These are phyloP conservation scores for Melampsora larici-populina DNA, from an alignment of 1,284 basidiomycete genomes.

Conservation along the genomic window DNA sequence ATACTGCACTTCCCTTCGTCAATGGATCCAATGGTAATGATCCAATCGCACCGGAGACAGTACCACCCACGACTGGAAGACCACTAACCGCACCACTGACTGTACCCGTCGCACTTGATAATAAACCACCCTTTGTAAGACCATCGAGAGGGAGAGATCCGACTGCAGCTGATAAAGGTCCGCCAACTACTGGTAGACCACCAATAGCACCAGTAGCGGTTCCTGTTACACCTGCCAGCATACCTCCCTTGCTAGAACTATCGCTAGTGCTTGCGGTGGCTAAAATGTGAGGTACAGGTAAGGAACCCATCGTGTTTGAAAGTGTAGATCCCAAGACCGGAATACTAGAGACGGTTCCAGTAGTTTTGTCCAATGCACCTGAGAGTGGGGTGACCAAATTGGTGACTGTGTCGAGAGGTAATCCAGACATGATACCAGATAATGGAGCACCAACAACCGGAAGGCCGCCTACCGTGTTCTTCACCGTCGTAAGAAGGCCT, in stretches of 20 bases:
- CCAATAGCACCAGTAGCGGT: not conserved
- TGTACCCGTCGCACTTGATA: not conserved
- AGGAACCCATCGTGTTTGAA: not conserved
- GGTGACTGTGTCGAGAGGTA: not conserved
- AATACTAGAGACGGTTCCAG: not conserved
- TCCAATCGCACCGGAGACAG: not conserved
- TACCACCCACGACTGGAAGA: not conserved
- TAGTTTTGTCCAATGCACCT: not conserved
- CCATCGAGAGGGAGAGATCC: not conserved
- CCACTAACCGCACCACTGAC: not conserved
- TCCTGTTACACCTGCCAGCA: not conserved
- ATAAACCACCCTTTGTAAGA: not conserved
- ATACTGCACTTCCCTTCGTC: not conserved
- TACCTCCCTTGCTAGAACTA: not conserved
- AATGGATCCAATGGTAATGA: not conserved
- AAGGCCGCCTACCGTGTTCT: not conserved
- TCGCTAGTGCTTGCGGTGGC: not conserved
- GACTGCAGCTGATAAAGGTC: not conserved
- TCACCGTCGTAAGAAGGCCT: not conserved
- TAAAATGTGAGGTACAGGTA: constrained; percentile 2
- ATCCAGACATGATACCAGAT: not conserved
- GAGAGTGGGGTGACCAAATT: not conserved
- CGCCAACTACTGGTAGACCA: not conserved
- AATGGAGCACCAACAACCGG: not conserved
- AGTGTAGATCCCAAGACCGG: constrained; percentile 1